A percentile compares a stretch with the other conserved stretches of the same genome.
These are phyloP conservation scores for Toxicodendron radicans DNA, from an alignment of 345 rosid species.

Conservation along the genomic window DNA sequence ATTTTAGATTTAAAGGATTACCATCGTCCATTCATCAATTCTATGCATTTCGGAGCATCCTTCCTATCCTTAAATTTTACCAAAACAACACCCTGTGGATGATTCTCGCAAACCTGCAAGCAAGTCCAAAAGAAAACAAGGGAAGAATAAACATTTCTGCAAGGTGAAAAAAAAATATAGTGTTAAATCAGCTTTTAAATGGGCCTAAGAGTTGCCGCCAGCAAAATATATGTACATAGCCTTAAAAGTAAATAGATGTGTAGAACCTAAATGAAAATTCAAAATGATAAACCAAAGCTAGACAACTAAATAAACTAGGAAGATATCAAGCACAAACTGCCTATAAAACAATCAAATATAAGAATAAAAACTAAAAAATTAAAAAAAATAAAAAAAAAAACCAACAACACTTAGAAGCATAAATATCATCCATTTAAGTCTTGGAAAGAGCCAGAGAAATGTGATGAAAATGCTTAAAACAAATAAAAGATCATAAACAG, in stretches of 20 bases:
- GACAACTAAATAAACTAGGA: background rate
- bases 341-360: background rate
- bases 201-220: background rate
- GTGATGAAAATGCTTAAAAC: background rate
- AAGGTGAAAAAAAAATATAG: background rate
- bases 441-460: background rate
- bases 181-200: background rate
- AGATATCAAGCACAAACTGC: background rate
- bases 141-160: constrained; percentile 1
- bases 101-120: constrained; percentile 77
- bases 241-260: background rate
- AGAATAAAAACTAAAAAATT: no score
- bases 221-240: background rate
- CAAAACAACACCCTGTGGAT: constrained; percentile 92
- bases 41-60: constrained; percentile 87
- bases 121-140: constrained; percentile 10
- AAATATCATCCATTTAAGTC: background rate
- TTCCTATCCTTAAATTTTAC: constrained; percentile 81
- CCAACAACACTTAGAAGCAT: background rate
- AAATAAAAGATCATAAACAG: background rate
- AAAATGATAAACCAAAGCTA: background rate
- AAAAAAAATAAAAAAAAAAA: no score
- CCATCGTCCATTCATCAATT: constrained; percentile 96
- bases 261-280: background rate
- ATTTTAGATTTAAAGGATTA: constrained; percentile 23